Base-by-base conservation (phyloP, 495 filamentous ascomycete species). In the Chaetomium tenue region DNA sequence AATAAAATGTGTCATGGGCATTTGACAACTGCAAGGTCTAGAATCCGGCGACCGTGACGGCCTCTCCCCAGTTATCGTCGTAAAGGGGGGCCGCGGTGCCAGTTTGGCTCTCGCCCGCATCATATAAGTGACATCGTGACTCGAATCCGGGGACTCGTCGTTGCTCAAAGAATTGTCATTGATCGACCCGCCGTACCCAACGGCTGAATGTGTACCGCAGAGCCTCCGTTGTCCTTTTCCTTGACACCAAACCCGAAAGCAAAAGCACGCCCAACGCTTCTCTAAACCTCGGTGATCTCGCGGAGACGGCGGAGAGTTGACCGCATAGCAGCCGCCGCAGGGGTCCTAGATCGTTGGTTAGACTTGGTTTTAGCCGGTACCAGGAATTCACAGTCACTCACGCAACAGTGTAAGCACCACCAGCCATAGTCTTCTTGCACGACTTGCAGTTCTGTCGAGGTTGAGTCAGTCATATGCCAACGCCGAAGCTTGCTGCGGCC, bases 301-400 rank as follows among this genome's bases (percentile, higher is more conserved):
- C 94, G 88, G 82, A 98, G 86, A 84, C 94, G 87, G 79, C 95
- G 90, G 79, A 98, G 94, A 70, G 94, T 98, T 68, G 93, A 97
- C 78, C 95, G 87, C 78, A 92, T 96, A 61, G 94, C 92, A 71
- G 94, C 93, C 63, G 94, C 94, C 70, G 95, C 93, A 60, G 95
- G 92, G 65, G 95, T 98, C 60, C 93, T 97, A 70, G 70, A 72
- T 53, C 1, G 25, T 60, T 42, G 58, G 68, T 80, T 63, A 74
- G 72, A 42, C 46, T 62, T 37, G 25, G n/a, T 4, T 50, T 8
- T 11, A 18, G 42, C 2, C 9, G 18, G 52, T 11, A 9, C 39
- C 25, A 12, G 9, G 16, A 58, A 56, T 20, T 13, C 20, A 48
- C 23, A 26, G 46, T 46, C 33, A 93, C 92, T 83, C 88, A 97